Conservation (phyloP, 1,284 basidiomycete genomes). For the Cryptococcus amylolentus region DNA sequence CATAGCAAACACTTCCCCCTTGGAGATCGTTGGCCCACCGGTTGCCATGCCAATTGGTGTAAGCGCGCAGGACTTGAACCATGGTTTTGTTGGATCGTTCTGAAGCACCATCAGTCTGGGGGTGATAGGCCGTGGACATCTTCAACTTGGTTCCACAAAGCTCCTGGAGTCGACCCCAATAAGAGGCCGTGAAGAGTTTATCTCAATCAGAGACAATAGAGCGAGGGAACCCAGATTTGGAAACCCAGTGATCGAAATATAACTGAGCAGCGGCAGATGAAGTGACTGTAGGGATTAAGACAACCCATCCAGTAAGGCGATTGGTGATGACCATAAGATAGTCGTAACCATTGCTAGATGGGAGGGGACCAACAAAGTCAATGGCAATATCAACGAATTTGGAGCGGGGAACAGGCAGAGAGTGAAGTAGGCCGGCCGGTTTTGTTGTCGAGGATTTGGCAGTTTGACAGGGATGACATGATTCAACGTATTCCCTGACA, state of each 20-base stretch:
- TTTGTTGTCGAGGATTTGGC: background rate
- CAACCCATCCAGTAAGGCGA: background rate
- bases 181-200: background rate
- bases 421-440: background rate
- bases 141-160: too few species aligned
- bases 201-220: background rate
- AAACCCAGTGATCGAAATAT: background rate
- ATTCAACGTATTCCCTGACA: background rate
- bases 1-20: background rate
- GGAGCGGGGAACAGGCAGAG: background rate
- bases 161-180: background rate
- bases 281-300: background rate
- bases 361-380: background rate
- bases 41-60: background rate
- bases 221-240: background rate
- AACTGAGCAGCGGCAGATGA: background rate
- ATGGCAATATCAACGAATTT: constrained; percentile 2
- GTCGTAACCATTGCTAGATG: background rate
- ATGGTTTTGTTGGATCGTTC: constrained; percentile 1
- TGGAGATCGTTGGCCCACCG: background rate
- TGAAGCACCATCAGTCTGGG: background rate
- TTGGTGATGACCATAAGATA: constrained; percentile 1
- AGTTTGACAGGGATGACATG: background rate
- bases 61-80: background rate
- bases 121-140: constrained; percentile 1